Conservation (phyloP, 2,329 filamentous ascomycete species). For the Clonostachys sp. region DNA sequence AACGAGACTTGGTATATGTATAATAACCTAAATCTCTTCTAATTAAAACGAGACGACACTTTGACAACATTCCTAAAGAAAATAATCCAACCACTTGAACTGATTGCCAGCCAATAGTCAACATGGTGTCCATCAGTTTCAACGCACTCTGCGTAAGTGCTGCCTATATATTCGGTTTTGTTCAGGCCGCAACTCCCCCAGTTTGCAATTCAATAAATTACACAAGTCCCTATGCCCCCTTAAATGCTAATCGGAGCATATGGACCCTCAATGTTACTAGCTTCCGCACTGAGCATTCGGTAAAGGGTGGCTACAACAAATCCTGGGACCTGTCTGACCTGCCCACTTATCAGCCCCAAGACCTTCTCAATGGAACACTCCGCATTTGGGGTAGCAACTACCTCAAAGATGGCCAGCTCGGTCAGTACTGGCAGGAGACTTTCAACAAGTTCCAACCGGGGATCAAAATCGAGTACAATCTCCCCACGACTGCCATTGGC, state of each 20-base stretch:
- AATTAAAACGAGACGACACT: no score
- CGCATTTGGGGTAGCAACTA: background rate
- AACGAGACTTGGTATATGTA: no score
- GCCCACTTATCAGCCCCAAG: background rate
- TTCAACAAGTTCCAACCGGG: background rate
- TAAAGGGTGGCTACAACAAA: background rate
- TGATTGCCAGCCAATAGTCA: no score
- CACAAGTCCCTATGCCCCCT: background rate
- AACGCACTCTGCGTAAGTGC: no score
- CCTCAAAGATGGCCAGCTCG: background rate
- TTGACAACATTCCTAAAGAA: no score
- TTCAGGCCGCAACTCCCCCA: no score
- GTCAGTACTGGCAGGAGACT: background rate
- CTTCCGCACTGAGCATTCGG: background rate
- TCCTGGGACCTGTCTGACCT: background rate
- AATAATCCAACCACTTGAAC: no score
- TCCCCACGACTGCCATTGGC: background rate
- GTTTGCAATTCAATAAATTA: background rate
- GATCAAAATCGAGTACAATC: background rate
- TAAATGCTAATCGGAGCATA: background rate
- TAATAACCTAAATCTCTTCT: no score
- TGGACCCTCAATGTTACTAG: background rate
- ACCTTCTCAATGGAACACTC: background rate
- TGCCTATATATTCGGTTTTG: no score
- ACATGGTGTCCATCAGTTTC: no score